Conservation (phyloP, 768 basidiomycete species). For the Lyophyllum atratum region DNA sequence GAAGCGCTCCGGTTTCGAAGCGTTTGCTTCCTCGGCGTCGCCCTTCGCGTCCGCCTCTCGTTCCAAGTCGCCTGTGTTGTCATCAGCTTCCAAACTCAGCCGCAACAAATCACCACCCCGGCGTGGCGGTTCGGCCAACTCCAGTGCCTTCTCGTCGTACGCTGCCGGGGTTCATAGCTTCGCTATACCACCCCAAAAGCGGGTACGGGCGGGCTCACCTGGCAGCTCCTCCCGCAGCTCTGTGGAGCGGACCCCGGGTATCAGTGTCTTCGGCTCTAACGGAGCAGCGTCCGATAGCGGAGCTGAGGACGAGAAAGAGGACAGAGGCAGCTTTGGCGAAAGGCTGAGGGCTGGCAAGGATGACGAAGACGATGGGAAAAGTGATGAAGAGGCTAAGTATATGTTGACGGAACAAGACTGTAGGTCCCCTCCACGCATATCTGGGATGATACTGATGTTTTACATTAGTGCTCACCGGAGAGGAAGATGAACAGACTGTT, state of each 20-base stretch:
- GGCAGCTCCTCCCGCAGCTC: conserved; percentile 45
- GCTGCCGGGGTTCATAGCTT: conserved; percentile 54
- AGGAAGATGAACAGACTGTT: conserved; percentile 80
- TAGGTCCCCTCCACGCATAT: conserved; percentile 27
- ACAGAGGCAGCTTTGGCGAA: conserved; percentile 58
- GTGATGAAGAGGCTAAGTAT: conserved; percentile 51
- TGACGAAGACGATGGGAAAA: conserved; percentile 52
- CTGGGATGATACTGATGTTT: background rate
- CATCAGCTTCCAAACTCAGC: conserved; percentile 40
- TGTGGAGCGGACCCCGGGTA: conserved; percentile 38
- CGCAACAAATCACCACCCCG: conserved; percentile 60
- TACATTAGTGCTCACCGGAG: conserved; percentile 66
- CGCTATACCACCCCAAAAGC: conserved; percentile 52
- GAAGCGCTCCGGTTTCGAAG: conserved; percentile 36
- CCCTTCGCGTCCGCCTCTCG: conserved; percentile 31
- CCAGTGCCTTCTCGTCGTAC: conserved; percentile 65
- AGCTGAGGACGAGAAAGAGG: conserved; percentile 50
- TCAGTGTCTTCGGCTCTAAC: conserved; percentile 24
- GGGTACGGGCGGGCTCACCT: conserved; percentile 54
- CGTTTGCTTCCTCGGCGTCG: conserved; percentile 30
- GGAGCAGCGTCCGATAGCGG: conserved; percentile 38
- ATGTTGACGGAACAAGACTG: conserved; percentile 70
- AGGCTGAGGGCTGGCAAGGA: conserved; percentile 65
- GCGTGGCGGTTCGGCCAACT: conserved; percentile 41
- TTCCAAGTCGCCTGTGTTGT: conserved; percentile 59